A percentile compares a stretch with the other conserved stretches of the same genome.
Conservation (phyloP, 1,139 yeast species). For the Diutina rugosa region DNA sequence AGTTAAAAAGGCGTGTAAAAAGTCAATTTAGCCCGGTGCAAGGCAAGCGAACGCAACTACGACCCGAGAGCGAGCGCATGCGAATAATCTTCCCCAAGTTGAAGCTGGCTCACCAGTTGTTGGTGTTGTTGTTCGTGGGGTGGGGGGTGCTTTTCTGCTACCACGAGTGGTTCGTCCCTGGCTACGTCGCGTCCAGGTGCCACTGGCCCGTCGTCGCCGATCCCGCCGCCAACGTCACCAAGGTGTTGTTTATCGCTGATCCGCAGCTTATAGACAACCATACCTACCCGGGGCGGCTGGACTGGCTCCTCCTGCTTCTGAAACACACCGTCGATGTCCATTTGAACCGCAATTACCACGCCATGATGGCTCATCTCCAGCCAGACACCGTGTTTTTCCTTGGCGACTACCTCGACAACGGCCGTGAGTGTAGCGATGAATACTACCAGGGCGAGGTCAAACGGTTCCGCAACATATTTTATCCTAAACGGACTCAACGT, state of each 20-base stretch:
- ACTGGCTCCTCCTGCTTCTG: conserved; percentile 22
- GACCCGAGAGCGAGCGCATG: background rate
- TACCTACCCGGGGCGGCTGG: conserved; percentile 43
- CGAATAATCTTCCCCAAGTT: conserved; percentile 1
- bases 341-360: conserved; percentile 30
- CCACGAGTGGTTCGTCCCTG: conserved; percentile 49
- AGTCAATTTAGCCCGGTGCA: background rate
- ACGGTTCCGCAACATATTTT: conserved; percentile 29
- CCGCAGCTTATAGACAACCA: conserved; percentile 83
- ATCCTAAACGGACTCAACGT: background rate
- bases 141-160: conserved; percentile 31
- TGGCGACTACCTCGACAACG: conserved; percentile 45
- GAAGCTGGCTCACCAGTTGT: background rate
- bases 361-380: conserved; percentile 19
- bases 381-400: conserved; percentile 37
- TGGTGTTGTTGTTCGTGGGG: background rate
- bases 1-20: background rate
- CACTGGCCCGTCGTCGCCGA: conserved; percentile 54
- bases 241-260: conserved; percentile 72
- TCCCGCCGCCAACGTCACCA: conserved; percentile 21
- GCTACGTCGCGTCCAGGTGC: conserved; percentile 35
- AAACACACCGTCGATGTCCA: conserved; percentile 39
- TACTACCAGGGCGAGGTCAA: conserved; percentile 24
- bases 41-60: background rate
- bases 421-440: conserved; percentile 26